Percentiles rank a stretch among this genome's conserved stretches.
phyloP scores from a whole-genome alignment of 2,329 filamentous ascomycete species.

The Simplicillium sp. region DNA sequence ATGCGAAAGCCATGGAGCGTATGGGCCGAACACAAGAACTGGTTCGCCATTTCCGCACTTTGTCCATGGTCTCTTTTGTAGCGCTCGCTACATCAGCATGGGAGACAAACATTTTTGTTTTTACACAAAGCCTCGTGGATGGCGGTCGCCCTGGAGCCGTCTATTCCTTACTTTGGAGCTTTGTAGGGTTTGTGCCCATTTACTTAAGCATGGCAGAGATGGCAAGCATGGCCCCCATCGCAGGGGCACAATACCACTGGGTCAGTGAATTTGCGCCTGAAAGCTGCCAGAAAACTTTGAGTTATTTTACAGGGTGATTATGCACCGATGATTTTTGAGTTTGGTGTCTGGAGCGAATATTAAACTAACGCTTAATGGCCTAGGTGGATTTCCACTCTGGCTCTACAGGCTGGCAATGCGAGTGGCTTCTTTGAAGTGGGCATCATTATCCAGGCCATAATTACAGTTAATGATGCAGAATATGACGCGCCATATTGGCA shows the following conservation, averaged over 20 bases:
- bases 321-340: too few relatives aligned
- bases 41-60: not conserved
- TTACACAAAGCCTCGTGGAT: not conserved
- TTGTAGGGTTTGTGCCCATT: conserved; percentile 4
- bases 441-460: conserved; percentile 8
- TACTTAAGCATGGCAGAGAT: conserved; percentile 12
- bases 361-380: not conserved
- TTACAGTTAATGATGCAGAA: conserved; percentile 4
- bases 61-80: not conserved
- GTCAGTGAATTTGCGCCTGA: conserved; percentile 9
- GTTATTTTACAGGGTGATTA: conserved; percentile 5
- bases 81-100: not conserved
- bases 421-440: conserved; percentile 7
- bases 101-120: not conserved
- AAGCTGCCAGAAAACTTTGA: conserved; percentile 4
- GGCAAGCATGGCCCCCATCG: conserved; percentile 12
- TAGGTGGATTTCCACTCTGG: conserved; percentile 10
- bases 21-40: not conserved
- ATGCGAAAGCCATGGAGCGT: not conserved
- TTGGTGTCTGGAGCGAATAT: not conserved
- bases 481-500: conserved; percentile 8
- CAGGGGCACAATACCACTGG: conserved; percentile 14
- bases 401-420: conserved; percentile 9
- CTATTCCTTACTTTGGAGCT: conserved; percentile 3
- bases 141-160: not conserved